Evolutionary conservation across 2,329 filamentous ascomycete species (phyloP).

Genomic region (Neofusicoccum laricinum): DNA sequence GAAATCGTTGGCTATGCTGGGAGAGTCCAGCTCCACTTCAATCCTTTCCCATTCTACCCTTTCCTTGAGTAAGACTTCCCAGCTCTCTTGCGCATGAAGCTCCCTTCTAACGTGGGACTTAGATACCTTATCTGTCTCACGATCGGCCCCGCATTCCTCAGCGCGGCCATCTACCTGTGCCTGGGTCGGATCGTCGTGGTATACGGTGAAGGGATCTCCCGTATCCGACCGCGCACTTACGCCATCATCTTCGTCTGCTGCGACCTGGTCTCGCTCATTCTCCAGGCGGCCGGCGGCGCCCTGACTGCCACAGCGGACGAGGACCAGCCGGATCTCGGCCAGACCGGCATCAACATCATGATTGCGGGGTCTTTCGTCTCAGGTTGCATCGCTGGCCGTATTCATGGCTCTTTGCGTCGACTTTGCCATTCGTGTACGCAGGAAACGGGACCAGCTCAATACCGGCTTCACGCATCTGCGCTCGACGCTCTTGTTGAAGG

Average conservation of each 20-base stretch:
- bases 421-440: slow-evolving; percentile 26
- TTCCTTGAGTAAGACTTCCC: slow-evolving; percentile 49
- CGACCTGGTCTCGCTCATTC: slow-evolving; percentile 56
- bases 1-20: slow-evolving; percentile 57
- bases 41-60: slow-evolving; percentile 48
- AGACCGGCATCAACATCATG: slow-evolving; percentile 52
- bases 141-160: slow-evolving; percentile 55
- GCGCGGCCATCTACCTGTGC: slow-evolving; percentile 55
- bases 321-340: slow-evolving; percentile 37
- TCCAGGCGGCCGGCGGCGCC: slow-evolving; percentile 58
- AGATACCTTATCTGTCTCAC: slow-evolving; percentile 58
- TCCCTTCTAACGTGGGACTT: slow-evolving; percentile 22
- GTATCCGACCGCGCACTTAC: slow-evolving; percentile 41
- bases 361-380: slow-evolving; percentile 56
- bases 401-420: slow-evolving; percentile 44
- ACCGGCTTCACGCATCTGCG: not conserved
- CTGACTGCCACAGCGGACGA: slow-evolving; percentile 52
- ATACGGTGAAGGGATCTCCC: slow-evolving; percentile 44
- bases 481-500: not conserved
- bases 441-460: not conserved
- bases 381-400: slow-evolving; percentile 52
- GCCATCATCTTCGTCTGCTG: slow-evolving; percentile 60
- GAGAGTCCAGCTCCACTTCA: slow-evolving; percentile 51
- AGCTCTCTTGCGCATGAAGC: not conserved
- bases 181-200: slow-evolving; percentile 57